Evolutionary conservation across 306 rosid genomes (phyloP).

Genomic region (Nissolia schottii): DNA sequence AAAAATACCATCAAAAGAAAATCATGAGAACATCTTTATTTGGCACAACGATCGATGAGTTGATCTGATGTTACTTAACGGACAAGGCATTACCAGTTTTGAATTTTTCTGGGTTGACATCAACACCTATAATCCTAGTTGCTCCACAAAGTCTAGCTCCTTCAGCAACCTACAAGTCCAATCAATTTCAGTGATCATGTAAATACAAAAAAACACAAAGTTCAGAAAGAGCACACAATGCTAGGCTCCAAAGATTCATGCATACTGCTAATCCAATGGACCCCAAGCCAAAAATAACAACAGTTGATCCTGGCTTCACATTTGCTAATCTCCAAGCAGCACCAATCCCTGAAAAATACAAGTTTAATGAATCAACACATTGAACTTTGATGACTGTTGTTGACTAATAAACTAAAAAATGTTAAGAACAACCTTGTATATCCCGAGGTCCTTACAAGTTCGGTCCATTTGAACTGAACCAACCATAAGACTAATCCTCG

Average conservation of each 20-base stretch:
- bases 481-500: no score
- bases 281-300: conserved; percentile 81
- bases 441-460: no score
- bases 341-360: conserved; percentile 63
- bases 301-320: conserved; percentile 75
- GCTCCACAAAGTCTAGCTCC: conserved; percentile 92
- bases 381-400: not conserved
- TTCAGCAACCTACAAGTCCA: conserved; percentile 67
- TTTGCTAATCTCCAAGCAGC: conserved; percentile 88
- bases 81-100: conserved; percentile 46
- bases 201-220: not conserved
- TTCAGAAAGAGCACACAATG: not conserved
- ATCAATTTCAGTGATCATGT: conserved; percentile 11
- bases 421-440: not conserved
- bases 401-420: not conserved
- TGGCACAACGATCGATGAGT: not conserved
- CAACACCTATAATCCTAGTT: conserved; percentile 73
- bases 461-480: no score
- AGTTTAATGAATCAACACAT: not conserved
- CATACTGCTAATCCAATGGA: conserved; percentile 85
- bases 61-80: not conserved
- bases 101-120: conserved; percentile 61
- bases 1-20: not conserved
- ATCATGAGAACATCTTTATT: not conserved
- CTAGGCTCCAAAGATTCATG: not conserved